phyloP scores from a whole-genome alignment of 805 yeast genomes.

The Starmerella tilneyi region DNA sequence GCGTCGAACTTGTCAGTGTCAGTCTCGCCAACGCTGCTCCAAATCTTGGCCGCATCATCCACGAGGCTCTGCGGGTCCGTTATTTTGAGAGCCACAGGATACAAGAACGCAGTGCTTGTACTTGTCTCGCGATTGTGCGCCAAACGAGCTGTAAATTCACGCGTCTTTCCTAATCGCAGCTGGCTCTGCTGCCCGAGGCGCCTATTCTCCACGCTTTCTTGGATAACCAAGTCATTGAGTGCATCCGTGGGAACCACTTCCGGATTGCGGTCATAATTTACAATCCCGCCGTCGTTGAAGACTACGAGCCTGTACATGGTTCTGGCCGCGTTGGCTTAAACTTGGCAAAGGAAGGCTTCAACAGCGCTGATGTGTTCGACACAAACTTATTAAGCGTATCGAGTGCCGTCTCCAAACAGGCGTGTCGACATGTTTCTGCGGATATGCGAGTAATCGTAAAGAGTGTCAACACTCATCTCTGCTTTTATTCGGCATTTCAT shows the following conservation, averaged over 20 bases:
- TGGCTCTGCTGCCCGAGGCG: conserved; percentile 22
- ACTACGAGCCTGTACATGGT: conserved; percentile 31
- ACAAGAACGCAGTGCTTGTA: conserved; percentile 34
- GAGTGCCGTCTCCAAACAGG: too few relatives aligned
- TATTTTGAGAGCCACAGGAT: conserved; percentile 31
- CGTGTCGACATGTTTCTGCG: too few relatives aligned
- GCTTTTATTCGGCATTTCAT: too few relatives aligned
- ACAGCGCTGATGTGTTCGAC: too few relatives aligned
- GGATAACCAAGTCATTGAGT: conserved; percentile 38
- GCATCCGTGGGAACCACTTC: conserved; percentile 32
- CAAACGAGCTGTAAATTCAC: conserved; percentile 39
- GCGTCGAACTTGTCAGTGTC: conserved; percentile 14
- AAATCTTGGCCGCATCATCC: conserved; percentile 29
- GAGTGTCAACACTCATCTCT: too few relatives aligned
- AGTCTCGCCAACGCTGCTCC: conserved; percentile 26
- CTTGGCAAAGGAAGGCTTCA: too few relatives aligned
- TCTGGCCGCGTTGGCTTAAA: too few relatives aligned
- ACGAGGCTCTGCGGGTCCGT: conserved; percentile 31
- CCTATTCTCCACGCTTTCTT: background rate
- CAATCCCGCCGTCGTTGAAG: conserved; percentile 45
- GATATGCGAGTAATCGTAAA: too few relatives aligned
- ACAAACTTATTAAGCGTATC: too few relatives aligned
- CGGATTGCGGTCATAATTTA: conserved; percentile 40
- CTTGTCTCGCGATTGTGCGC: conserved; percentile 36
- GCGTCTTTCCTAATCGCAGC: conserved; percentile 13